Evolutionary conservation across 805 yeast species (phyloP).

Genomic region (Teunomyces funiuensis): DNA sequence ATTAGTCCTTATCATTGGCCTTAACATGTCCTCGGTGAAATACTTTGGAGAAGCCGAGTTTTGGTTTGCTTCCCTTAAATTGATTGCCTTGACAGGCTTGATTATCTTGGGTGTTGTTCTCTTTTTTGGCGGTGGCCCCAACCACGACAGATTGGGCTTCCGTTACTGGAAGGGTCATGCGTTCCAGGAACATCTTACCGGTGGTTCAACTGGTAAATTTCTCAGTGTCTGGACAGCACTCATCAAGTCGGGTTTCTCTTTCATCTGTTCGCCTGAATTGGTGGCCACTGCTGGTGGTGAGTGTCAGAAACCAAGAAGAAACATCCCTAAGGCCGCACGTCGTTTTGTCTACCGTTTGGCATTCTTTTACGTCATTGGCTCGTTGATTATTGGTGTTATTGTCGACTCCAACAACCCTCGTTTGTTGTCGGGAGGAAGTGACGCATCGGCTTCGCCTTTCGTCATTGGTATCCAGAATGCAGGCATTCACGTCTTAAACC

Average conservation of each 20-base stretch:
- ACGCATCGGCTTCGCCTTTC: conserved; percentile 64
- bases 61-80: conserved; percentile 33
- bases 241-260: conserved; percentile 28
- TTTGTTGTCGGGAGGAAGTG: conserved; percentile 20
- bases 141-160: conserved; percentile 46
- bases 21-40: conserved; percentile 31
- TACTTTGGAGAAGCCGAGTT: conserved; percentile 40
- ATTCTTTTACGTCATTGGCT: conserved; percentile 40
- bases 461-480: conserved; percentile 78
- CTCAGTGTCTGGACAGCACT: conserved; percentile 25
- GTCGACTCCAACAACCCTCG: conserved; percentile 27
- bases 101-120: conserved; percentile 35
- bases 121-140: conserved; percentile 40
- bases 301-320: conserved; percentile 56
- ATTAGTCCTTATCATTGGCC: conserved; percentile 21
- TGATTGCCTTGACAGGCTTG: conserved; percentile 30
- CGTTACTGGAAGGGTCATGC: conserved; percentile 39
- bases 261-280: conserved; percentile 51
- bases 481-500: conserved; percentile 65
- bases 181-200: conserved; percentile 43
- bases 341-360: conserved; percentile 54
- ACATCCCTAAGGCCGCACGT: conserved; percentile 60
- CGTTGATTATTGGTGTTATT: conserved; percentile 41
- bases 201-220: conserved; percentile 23
- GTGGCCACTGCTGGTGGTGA: conserved; percentile 56